These are phyloP conservation scores for Ziziphus jujuba DNA, from an alignment of 306 rosid genomes.

Conservation along the genomic window DNA sequence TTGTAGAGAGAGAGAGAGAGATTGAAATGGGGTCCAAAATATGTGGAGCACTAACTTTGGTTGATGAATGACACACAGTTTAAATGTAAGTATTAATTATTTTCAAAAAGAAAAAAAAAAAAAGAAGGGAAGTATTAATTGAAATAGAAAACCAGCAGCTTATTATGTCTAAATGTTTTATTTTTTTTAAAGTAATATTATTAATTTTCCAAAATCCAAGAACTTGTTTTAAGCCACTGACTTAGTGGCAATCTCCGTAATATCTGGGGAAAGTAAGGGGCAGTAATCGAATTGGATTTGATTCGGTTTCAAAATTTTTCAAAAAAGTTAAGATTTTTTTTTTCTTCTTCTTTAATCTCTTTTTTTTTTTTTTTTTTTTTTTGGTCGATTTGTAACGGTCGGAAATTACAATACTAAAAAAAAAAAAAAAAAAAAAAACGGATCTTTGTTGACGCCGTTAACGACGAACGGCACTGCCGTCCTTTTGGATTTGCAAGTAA, in stretches of 20 bases:
- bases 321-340: slow-evolving; percentile 4
- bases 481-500: slow-evolving; percentile 33
- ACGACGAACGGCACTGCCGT: slow-evolving; percentile 25
- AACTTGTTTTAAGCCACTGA: too few relatives aligned
- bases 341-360: too few relatives aligned
- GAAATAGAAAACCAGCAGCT: too few relatives aligned
- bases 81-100: too few relatives aligned
- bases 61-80: too few relatives aligned
- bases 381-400: slow-evolving; percentile 74
- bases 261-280: slow-evolving; percentile 8
- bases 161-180: too few relatives aligned
- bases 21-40: too few relatives aligned
- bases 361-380: not conserved
- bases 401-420: slow-evolving; percentile 30
- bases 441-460: slow-evolving; percentile 50
- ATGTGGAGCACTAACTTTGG: too few relatives aligned
- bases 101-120: too few relatives aligned
- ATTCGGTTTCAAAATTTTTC: slow-evolving; percentile 34
- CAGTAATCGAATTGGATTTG: slow-evolving; percentile 4
- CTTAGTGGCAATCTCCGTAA: slow-evolving; percentile 13
- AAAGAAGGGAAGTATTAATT: too few relatives aligned
- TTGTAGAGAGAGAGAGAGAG: too few relatives aligned
- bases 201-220: not conserved
- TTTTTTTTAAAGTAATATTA: not conserved
- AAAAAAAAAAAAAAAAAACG: too few relatives aligned